A percentile compares a stretch with the other conserved stretches of the same genome.
Conservation (phyloP, 2,329 filamentous ascomycete species). For the Aspergillus viridinutans region DNA sequence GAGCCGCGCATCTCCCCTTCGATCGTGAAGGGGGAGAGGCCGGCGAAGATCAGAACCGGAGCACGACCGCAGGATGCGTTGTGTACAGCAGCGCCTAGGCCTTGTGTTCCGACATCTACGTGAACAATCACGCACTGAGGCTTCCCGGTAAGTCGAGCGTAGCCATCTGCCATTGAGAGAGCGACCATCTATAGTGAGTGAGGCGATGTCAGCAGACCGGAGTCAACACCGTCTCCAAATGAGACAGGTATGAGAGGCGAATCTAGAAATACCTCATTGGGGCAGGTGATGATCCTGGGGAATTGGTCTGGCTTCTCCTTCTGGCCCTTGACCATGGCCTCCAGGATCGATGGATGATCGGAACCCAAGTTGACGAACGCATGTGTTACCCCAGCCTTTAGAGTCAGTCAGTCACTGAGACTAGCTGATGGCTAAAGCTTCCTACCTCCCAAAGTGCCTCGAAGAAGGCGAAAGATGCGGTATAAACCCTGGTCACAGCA, state of each 20-base stretch:
- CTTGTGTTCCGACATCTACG: constrained; percentile 78
- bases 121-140: constrained; percentile 76
- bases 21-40: constrained; percentile 69
- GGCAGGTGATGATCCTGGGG: constrained; percentile 71
- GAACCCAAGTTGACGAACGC: constrained; percentile 54
- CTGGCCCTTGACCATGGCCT: constrained; percentile 74
- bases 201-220: constrained; percentile 11
- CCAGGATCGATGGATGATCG: constrained; percentile 68
- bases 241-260: neutral
- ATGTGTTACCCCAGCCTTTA: constrained; percentile 47
- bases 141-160: constrained; percentile 66
- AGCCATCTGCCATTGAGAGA: constrained; percentile 79
- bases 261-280: constrained; percentile 60
- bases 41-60: constrained; percentile 73
- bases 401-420: constrained; percentile 1
- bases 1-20: constrained; percentile 73
- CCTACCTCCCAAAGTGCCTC: constrained; percentile 61
- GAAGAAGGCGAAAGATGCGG: constrained; percentile 76
- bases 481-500: constrained; percentile 46
- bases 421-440: constrained; percentile 20
- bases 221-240: neutral
- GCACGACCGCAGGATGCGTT: constrained; percentile 72
- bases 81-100: constrained; percentile 71
- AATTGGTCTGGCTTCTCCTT: constrained; percentile 62
- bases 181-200: constrained; percentile 64